Conservation (phyloP, 495 filamentous ascomycete genomes). For the Hypoxylon subgilvum region DNA sequence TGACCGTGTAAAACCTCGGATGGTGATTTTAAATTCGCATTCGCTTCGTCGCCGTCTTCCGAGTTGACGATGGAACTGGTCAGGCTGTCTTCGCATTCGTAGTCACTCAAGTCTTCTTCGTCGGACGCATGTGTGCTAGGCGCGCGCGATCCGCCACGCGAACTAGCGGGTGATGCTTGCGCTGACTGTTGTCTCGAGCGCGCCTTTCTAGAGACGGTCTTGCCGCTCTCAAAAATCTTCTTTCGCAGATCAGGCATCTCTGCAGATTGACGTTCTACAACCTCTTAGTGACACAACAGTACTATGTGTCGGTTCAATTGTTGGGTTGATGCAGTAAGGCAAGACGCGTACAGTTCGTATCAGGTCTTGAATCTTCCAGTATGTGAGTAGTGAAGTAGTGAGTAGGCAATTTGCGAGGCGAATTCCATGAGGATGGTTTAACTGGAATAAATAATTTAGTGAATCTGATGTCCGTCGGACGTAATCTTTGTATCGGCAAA, state of each 20-base stretch:
- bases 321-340: neutral
- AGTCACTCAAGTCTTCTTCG: conserved; percentile 72
- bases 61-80: conserved; percentile 59
- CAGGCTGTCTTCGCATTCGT: conserved; percentile 53
- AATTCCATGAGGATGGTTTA: conserved; percentile 44
- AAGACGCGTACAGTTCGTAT: conserved; percentile 15
- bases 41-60: conserved; percentile 55
- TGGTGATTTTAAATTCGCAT: conserved; percentile 60
- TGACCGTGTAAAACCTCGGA: conserved; percentile 69
- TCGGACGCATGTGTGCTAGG: conserved; percentile 73
- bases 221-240: conserved; percentile 80
- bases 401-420: conserved; percentile 34
- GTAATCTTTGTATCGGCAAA: conserved; percentile 19
- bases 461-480: neutral
- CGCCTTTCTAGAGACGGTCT: conserved; percentile 92
- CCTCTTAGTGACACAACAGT: neutral
- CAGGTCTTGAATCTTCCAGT: conserved; percentile 40
- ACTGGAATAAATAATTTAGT: neutral
- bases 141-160: conserved; percentile 64
- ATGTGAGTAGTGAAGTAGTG: conserved; percentile 30
- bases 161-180: conserved; percentile 56
- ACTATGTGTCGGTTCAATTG: too few species aligned
- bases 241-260: conserved; percentile 80
- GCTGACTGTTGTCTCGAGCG: conserved; percentile 72
- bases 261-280: conserved; percentile 1